Base-by-base conservation (phyloP, 139 green algal species). In the Tetraselmis chui region DNA sequence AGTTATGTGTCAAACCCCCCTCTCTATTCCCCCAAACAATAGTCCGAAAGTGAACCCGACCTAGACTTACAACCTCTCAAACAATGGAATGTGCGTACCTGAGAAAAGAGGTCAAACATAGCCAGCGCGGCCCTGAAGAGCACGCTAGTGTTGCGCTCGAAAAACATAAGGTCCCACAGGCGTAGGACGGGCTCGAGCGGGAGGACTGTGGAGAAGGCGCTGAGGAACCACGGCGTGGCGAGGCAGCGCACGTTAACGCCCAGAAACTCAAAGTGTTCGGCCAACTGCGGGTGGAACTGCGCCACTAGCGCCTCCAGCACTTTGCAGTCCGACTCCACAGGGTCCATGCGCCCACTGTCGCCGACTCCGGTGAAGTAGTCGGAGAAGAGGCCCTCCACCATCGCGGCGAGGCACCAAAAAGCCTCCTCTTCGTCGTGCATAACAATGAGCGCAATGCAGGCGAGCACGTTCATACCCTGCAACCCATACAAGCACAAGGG, bases 81-180 rank as follows among this genome's bases (percentile, higher is more conserved):
- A n/a, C n/a, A n/a, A n/a, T n/a, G n/a, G n/a, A n/a, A n/a, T n/a
- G n/a, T n/a, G 5, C 45, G 45, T 18, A 67, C 45, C 45, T 67
- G 45, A 25, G 45, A 67, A 5, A 67, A 18, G 11, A 67, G 5
- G 45, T 67, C 45, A 18, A 67, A 18, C 45, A 67, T 67, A 18
- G 45, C 45, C 11, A 67, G 45, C 45, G 45, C 45, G 45, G 45
- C 45, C 45, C 45, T 67, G 18, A 67, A 67, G 5, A 67, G 5
- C 45, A 67, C 45, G 45, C 45, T 67, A 18, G 11, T 67, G 45
- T 18, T 67, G 45, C 45, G 45, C 45, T 67, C 45, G 28, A 80
- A 80, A 29, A 80, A 32, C 77, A 80, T 31, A 2, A 80, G 29
- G 29, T 80, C 77, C 77, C 77, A 80, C n/a, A 32, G 31, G 2